Evolutionary conservation across 1,284 basidiomycete species (phyloP), one percentile per base, ranked within the genome.

Genomic region (Tilletia horrida): DNA sequence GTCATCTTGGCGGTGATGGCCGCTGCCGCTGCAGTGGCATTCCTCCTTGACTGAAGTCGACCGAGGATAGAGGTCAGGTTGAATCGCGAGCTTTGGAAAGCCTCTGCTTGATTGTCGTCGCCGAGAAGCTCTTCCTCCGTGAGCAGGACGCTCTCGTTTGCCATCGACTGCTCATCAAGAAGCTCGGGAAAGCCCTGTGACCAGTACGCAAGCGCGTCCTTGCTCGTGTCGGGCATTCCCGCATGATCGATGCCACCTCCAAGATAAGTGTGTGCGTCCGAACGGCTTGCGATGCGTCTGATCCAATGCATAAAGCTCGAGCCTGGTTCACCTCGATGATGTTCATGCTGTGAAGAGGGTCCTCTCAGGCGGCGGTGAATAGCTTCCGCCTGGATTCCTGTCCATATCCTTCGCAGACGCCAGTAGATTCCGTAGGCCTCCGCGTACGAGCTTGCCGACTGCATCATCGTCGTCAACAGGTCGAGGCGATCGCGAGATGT

Each of bases 31-130:
- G 47, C 23, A 7, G 16, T 21, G 3, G 50, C 27, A 11, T 40
- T 40, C 11, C 35, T 40, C 16, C 45, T 18, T 3, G 45, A 7
- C 31, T 59, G 55, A 23, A 59, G 29, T 25, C 55, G 55, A 18
- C 55, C 55, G 3, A 59, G 29, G 55, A 59, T 59, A 27, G 55
- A 59, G 27, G 25, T 29, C 27, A 59, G 16, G 14, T 31, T 59
- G 55, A 59, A 59, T 2, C 29, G 31, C 8, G 55, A 59, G 29
- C 55, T 59, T 40, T 59, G 55, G n/a, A 59, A 59, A 27, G 7
- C 18, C 13, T 59, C 23, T 13, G 29, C 29, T 16, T 18, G 29
- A 6, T 13, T 11, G 29, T 59, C 55, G 13, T 59, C 55, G 14
- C 8, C 31, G 4, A 59, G 25, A 2, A 59, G 55, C 55, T 59